Conservation (phyloP, 805 yeast genomes). For the Yarrowia keelungensis region DNA sequence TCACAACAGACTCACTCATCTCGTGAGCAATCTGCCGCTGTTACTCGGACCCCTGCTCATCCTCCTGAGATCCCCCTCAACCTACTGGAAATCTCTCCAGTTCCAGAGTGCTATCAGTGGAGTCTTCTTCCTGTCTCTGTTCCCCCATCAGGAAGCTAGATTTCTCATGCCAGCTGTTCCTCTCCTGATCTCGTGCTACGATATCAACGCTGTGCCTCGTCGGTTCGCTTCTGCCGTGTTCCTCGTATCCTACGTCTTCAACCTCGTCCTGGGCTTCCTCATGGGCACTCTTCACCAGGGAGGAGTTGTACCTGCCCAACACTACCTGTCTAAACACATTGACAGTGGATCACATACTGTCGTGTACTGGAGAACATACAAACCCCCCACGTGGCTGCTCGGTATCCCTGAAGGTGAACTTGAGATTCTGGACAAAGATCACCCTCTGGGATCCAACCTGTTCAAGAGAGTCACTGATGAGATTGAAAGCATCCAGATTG, state of each 20-base stretch:
- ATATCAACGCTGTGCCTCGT: slow-evolving; percentile 44
- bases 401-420: slow-evolving; percentile 48
- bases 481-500: slow-evolving; percentile 40
- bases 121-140: slow-evolving; percentile 62
- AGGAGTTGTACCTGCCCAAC: slow-evolving; percentile 77
- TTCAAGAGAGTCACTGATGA: slow-evolving; percentile 40
- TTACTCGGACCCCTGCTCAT: slow-evolving; percentile 78
- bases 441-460: slow-evolving; percentile 11
- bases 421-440: slow-evolving; percentile 42
- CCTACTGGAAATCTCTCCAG: slow-evolving; percentile 60
- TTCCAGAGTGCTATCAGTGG: slow-evolving; percentile 70
- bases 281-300: slow-evolving; percentile 91
- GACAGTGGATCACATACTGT: slow-evolving; percentile 49
- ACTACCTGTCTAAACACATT: slow-evolving; percentile 44
- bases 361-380: slow-evolving; percentile 93
- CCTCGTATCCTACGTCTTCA: slow-evolving; percentile 68
- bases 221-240: slow-evolving; percentile 42
- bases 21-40: slow-evolving; percentile 77
- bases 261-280: slow-evolving; percentile 61
- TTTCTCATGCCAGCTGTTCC: slow-evolving; percentile 84
- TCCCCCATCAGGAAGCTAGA: slow-evolving; percentile 95
- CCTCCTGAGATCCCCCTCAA: slow-evolving; percentile 53
- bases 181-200: slow-evolving; percentile 63
- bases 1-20: slow-evolving; percentile 79
- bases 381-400: slow-evolving; percentile 90